Evolutionary conservation across 1,284 basidiomycete species (phyloP).

Genomic region (Moesziomyces globuligerus): DNA sequence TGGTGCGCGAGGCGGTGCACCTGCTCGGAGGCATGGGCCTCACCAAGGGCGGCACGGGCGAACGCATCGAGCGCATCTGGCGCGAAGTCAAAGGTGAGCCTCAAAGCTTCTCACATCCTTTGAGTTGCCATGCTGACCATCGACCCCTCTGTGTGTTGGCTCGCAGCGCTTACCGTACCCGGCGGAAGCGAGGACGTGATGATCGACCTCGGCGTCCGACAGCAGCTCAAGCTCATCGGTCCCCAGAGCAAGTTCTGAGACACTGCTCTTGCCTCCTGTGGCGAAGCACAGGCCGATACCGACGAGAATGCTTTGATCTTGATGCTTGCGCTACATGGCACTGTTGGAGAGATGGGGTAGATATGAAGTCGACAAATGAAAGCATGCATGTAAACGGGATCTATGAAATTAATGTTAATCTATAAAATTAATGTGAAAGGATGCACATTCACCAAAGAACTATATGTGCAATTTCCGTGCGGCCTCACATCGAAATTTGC

Average conservation of each 20-base stretch:
- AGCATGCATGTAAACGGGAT: no score
- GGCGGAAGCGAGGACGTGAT: conserved; percentile 58
- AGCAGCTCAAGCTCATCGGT: conserved; percentile 54
- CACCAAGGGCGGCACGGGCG: conserved; percentile 57
- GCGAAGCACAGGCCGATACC: conserved; percentile 6
- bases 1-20: conserved; percentile 49
- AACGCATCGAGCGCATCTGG: conserved; percentile 57
- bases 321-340: no score
- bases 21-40: conserved; percentile 58
- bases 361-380: no score
- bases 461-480: not conserved
- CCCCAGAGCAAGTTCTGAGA: conserved; percentile 42
- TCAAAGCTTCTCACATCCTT: not conserved
- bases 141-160: not conserved
- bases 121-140: not conserved
- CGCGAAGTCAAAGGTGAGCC: conserved; percentile 53
- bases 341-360: no score
- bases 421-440: not conserved
- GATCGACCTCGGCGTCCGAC: conserved; percentile 55
- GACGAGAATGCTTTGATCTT: conserved; percentile 21
- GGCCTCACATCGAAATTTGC: conserved; percentile 1
- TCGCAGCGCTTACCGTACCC: conserved; percentile 40
- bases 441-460: no score
- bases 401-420: not conserved
- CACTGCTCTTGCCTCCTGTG: no score